These are phyloP conservation scores for Glycine soja DNA, from an alignment of 306 rosid genomes.

Conservation along the genomic window DNA sequence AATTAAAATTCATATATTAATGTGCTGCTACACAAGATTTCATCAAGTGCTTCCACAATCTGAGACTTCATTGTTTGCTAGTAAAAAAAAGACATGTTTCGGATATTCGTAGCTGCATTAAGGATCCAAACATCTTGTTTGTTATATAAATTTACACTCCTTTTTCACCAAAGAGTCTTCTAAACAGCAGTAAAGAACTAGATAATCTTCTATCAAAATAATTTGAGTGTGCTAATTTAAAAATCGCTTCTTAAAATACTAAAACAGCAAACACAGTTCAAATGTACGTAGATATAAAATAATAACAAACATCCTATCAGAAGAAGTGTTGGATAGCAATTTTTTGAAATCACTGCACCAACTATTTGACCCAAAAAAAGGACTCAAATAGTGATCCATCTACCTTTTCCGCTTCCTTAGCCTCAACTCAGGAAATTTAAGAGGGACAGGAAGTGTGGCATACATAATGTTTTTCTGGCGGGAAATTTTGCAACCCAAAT, in stretches of 20 bases:
- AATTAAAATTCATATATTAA: no score
- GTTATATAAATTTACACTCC: not conserved
- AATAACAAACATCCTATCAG: conserved; percentile 11
- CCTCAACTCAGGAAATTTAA: conserved; percentile 61
- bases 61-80: no score
- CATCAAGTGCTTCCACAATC: no score
- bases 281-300: not conserved
- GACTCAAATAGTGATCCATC: conserved; percentile 3
- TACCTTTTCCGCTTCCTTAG: conserved; percentile 48
- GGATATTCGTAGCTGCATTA: not conserved
- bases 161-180: not conserved
- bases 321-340: conserved; percentile 19
- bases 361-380: conserved; percentile 17
- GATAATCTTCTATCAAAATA: not conserved
- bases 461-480: conserved; percentile 16
- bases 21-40: no score
- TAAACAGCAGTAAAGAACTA: not conserved
- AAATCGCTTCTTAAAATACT: not conserved
- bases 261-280: conserved; percentile 19
- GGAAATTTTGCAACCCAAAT: conserved; percentile 73
- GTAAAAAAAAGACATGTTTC: not conserved
- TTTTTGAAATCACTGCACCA: conserved; percentile 15
- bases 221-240: conserved; percentile 16
- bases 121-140: not conserved
- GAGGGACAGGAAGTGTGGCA: conserved; percentile 75